Percentiles rank a stretch among this genome's conserved stretches.
phyloP scores from a whole-genome alignment of 1,284 basidiomycete genomes.

The Cryptococcus sp. region DNA sequence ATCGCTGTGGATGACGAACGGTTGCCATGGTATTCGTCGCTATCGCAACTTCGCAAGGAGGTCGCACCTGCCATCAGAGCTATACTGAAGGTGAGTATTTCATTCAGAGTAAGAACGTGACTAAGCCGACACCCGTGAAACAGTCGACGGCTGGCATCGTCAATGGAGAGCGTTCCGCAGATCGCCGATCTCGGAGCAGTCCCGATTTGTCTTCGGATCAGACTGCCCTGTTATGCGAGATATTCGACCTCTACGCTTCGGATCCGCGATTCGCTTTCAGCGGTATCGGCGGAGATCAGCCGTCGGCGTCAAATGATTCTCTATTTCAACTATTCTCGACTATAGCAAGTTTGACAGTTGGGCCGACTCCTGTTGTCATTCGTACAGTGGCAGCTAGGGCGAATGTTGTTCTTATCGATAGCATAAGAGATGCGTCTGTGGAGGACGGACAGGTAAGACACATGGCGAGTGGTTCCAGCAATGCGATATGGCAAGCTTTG shows the following conservation, averaged over 20 bases:
- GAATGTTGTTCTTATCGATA: constrained; percentile 26
- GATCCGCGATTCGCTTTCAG: constrained; percentile 36
- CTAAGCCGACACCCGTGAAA: too few relatives aligned
- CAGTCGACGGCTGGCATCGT: too few relatives aligned
- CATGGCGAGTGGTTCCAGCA: constrained; percentile 3
- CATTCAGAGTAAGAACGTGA: not conserved
- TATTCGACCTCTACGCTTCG: constrained; percentile 32
- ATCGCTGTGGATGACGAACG: constrained; percentile 49
- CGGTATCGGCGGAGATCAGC: constrained; percentile 14
- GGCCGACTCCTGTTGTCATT: constrained; percentile 28
- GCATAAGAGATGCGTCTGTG: constrained; percentile 5
- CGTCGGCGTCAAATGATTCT: constrained; percentile 17
- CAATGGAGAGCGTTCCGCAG: not conserved
- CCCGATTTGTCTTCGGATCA: constrained; percentile 15
- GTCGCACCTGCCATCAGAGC: constrained; percentile 28
- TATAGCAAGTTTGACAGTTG: constrained; percentile 31
- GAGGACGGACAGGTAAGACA: constrained; percentile 2
- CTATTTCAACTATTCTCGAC: constrained; percentile 24
- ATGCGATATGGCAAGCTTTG: constrained; percentile 37
- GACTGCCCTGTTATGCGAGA: constrained; percentile 31
- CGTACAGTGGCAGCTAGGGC: constrained; percentile 31
- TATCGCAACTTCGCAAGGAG: constrained; percentile 22
- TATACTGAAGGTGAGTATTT: constrained; percentile 36
- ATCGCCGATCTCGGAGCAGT: constrained; percentile 11
- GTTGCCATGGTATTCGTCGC: constrained; percentile 36